Evolutionary conservation across 1,284 basidiomycete genomes (phyloP).

Genomic region (Ustilago xerochloae): DNA sequence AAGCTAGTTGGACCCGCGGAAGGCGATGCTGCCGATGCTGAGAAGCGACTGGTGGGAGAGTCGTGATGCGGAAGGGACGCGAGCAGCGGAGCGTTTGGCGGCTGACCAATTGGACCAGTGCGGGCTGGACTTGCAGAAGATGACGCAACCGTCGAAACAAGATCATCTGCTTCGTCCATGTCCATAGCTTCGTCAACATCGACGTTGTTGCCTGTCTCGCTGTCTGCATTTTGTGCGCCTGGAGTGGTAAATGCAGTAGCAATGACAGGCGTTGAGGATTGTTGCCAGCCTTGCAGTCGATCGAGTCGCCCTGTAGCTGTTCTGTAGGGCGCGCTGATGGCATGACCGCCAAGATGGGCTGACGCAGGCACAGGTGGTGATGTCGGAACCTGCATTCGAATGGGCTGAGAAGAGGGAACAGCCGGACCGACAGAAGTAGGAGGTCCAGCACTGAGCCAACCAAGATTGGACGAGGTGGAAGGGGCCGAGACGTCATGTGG

Average conservation of each 20-base stretch:
- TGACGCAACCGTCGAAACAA: constrained; percentile 9
- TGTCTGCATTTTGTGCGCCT: background rate
- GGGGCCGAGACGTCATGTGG: constrained; percentile 4
- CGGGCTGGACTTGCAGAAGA: constrained; percentile 1
- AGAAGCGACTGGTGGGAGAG: constrained; percentile 48
- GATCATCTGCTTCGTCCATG: constrained; percentile 37
- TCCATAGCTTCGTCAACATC: constrained; percentile 43
- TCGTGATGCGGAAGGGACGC: constrained; percentile 37
- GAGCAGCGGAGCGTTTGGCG: constrained; percentile 30
- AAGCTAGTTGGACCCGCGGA: constrained; percentile 2
- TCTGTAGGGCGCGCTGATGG: constrained; percentile 28
- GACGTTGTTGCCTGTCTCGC: background rate
- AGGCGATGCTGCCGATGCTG: constrained; percentile 12
- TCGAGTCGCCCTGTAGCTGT: constrained; percentile 32
- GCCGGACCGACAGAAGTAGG: constrained; percentile 3
- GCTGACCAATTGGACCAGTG: constrained; percentile 12
- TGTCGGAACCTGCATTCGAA: background rate
- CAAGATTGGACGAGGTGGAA: constrained; percentile 26
- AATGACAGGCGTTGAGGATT: constrained; percentile 9
- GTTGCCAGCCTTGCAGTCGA: constrained; percentile 45
- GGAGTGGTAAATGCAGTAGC: constrained; percentile 17
- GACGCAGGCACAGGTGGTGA: constrained; percentile 8
- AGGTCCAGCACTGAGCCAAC: constrained; percentile 47
- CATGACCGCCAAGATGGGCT: constrained; percentile 7
- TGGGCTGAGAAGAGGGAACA: background rate